A percentile compares a stretch with the other conserved stretches of the same genome.
Evolutionary conservation across 106 monocot species (phyloP).

Genomic region (Agapanthus africanus): DNA sequence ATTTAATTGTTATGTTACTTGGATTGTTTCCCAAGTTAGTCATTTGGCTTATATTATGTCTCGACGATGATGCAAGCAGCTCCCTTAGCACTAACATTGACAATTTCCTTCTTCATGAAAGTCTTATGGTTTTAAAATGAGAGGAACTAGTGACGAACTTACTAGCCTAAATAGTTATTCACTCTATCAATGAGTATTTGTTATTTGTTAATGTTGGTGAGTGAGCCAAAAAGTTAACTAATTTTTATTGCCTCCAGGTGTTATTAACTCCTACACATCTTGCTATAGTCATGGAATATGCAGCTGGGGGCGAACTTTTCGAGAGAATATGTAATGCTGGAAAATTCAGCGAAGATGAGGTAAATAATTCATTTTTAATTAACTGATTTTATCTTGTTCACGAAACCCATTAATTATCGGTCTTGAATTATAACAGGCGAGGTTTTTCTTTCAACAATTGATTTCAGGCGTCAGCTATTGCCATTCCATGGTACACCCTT

Average conservation of each 20-base stretch:
- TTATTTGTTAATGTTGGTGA: too few species aligned
- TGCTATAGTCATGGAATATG: slow-evolving; percentile 57
- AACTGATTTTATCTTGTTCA: neutral
- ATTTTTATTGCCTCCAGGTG: too few species aligned
- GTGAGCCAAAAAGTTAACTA: too few species aligned
- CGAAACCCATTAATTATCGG: neutral
- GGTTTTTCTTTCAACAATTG: slow-evolving; percentile 82
- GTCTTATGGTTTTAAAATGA: too few species aligned
- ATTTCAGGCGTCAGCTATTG: slow-evolving; percentile 88
- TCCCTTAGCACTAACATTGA: neutral
- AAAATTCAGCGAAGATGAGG: slow-evolving; percentile 55
- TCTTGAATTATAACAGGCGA: slow-evolving; percentile 33
- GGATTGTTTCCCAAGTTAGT: neutral
- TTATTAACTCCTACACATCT: slow-evolving; percentile 42
- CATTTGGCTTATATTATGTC: too few species aligned
- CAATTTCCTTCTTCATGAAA: too few species aligned
- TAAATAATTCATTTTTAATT: slow-evolving; percentile 3
- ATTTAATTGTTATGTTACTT: neutral
- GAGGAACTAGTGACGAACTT: too few species aligned
- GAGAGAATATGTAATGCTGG: slow-evolving; percentile 56
- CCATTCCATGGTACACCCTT: slow-evolving; percentile 57
- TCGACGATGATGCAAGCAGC: neutral
- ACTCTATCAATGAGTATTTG: too few species aligned
- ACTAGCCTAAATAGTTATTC: too few species aligned
- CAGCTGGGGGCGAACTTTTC: slow-evolving; percentile 59